phyloP scores from a whole-genome alignment of 129 eudicot species.

The Flaveria brownii region DNA sequence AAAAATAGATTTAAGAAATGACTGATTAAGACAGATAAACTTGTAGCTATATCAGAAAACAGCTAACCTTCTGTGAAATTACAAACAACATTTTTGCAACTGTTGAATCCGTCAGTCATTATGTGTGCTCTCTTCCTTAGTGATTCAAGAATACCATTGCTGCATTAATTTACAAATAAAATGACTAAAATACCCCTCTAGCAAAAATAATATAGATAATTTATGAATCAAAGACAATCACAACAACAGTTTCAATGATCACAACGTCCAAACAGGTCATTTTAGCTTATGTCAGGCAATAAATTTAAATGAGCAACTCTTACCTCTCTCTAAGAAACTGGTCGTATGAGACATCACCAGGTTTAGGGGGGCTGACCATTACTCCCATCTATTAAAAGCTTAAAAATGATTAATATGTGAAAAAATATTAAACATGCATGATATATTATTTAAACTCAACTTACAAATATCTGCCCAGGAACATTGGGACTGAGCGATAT shows the following conservation, averaged over 20 bases:
- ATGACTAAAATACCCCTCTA: not conserved
- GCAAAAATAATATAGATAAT: not conserved
- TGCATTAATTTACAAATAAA: constrained; percentile 41
- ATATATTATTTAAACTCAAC: constrained; percentile 19
- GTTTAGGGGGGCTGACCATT: constrained; percentile 96
- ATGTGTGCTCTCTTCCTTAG: constrained; percentile 91
- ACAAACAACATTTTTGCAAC: constrained; percentile 94
- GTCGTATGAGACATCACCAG: constrained; percentile 90
- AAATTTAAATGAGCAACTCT: constrained; percentile 2
- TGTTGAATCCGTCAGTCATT: constrained; percentile 98
- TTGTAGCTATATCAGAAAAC: not conserved
- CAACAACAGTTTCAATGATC: not conserved
- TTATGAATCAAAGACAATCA: not conserved
- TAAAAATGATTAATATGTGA: not conserved
- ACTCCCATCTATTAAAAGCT: constrained; percentile 63
- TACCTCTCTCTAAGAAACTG: constrained; percentile 83
- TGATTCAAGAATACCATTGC: constrained; percentile 96
- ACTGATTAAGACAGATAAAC: not conserved
- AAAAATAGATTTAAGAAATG: not conserved
- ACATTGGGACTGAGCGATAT: constrained; percentile 96
- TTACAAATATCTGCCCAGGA: constrained; percentile 93
- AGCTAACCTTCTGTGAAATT: constrained; percentile 92
- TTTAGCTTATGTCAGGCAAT: not conserved
- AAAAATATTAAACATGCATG: not conserved
- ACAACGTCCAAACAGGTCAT: not conserved